Percentiles rank a stretch among this genome's conserved stretches.
Evolutionary conservation across 306 rosid genomes (phyloP).

Genomic region (Glycine latifolia): DNA sequence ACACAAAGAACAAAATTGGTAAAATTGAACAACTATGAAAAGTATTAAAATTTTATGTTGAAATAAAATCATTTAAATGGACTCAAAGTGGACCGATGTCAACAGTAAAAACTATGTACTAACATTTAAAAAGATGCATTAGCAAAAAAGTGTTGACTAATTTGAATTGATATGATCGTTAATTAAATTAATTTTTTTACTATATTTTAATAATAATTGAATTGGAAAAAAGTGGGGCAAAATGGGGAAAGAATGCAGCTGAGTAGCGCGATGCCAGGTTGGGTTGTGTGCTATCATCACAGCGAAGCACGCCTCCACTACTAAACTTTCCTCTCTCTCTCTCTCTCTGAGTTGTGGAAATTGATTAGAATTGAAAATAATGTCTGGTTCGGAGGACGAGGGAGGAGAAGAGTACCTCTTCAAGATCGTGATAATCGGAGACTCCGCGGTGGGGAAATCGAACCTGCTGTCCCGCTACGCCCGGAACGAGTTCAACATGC

Average conservation of each 20-base stretch:
- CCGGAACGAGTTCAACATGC: constrained; percentile 81
- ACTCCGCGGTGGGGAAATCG: constrained; percentile 90
- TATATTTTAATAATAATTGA: too few species aligned
- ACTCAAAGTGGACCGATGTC: too few species aligned
- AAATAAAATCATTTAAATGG: too few species aligned
- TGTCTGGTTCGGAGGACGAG: constrained; percentile 85
- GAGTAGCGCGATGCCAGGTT: not conserved
- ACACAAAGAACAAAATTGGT: not conserved
- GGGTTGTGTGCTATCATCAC: not conserved
- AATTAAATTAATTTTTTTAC: too few species aligned
- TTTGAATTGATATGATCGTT: too few species aligned
- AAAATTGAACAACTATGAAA: not conserved
- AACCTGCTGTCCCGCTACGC: constrained; percentile 87
- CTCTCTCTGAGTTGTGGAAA: too few species aligned
- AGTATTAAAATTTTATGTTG: too few species aligned
- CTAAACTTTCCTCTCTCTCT: too few species aligned
- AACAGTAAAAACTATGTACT: too few species aligned
- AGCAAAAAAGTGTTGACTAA: too few species aligned
- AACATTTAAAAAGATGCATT: too few species aligned
- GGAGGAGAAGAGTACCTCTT: constrained; percentile 92
- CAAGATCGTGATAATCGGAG: constrained; percentile 91
- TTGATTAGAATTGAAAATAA: not conserved
- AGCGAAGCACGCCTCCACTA: too few species aligned
- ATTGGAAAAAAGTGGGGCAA: not conserved
- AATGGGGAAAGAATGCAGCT: not conserved